A percentile compares a stretch with the other conserved stretches of the same genome.
phyloP scores from a whole-genome alignment of 495 filamentous ascomycete genomes.

The Neurospora sp. region DNA sequence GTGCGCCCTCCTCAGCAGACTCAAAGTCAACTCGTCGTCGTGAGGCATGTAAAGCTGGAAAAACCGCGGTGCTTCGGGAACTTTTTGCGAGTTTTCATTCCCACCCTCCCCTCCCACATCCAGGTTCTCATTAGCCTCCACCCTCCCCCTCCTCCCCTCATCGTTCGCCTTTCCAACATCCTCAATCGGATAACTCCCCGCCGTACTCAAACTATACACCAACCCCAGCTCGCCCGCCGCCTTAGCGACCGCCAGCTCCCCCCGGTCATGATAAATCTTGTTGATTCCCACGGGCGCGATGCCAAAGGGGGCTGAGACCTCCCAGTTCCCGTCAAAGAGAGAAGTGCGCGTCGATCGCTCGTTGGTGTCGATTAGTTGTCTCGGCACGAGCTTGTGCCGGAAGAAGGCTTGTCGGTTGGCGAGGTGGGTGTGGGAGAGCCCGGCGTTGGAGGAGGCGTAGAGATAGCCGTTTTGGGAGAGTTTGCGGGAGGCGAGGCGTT shows the following conservation, averaged over 20 bases:
- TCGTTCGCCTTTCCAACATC: neutral
- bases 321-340: neutral
- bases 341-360: neutral
- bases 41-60: constrained; percentile 65
- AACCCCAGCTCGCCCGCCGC: neutral
- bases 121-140: neutral
- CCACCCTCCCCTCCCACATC: neutral
- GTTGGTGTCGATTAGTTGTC: neutral
- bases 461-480: constrained; percentile 44
- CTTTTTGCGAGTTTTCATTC: neutral
- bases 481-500: constrained; percentile 45
- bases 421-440: constrained; percentile 53
- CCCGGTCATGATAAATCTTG: neutral
- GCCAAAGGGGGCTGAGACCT: neutral
- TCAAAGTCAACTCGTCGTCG: constrained; percentile 47
- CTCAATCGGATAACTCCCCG: neutral
- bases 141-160: too few species aligned
- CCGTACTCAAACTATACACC: neutral
- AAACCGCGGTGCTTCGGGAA: constrained; percentile 23
- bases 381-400: constrained; percentile 36
- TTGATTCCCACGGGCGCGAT: neutral
- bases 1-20: constrained; percentile 52
- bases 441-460: constrained; percentile 59
- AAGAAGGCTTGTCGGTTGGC: constrained; percentile 61
- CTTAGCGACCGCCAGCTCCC: neutral